Percentiles rank a stretch among this genome's conserved stretches.
These are phyloP conservation scores for Eimeria sp. DNA, from an alignment of 169 alveolate species.

Conservation along the genomic window DNA sequence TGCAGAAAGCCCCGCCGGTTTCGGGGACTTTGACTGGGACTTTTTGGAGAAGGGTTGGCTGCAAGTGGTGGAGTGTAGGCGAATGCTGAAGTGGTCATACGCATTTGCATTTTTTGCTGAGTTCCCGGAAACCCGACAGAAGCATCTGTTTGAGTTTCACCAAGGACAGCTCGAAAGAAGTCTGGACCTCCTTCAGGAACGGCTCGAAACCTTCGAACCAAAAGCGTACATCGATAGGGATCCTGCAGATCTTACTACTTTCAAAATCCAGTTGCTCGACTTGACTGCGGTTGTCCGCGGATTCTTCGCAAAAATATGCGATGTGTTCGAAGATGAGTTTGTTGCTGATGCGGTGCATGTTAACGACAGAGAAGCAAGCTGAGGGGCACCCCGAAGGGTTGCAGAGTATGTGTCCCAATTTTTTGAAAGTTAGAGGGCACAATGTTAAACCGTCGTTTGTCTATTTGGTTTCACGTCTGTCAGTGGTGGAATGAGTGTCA, in stretches of 20 bases:
- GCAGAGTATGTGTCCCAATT: conserved; percentile 1
- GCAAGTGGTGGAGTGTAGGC: conserved; percentile 82
- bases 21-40: conserved; percentile 79
- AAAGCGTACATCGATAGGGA: conserved; percentile 46
- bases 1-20: not conserved
- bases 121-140: conserved; percentile 31
- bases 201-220: conserved; percentile 57
- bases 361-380: conserved; percentile 52
- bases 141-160: conserved; percentile 82
- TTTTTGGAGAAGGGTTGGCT: conserved; percentile 80
- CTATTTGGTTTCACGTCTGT: not conserved
- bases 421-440: not conserved
- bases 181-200: conserved; percentile 80
- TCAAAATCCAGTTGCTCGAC: conserved; percentile 77
- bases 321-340: conserved; percentile 81
- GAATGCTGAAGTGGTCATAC: conserved; percentile 83
- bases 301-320: conserved; percentile 76
- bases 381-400: not conserved
- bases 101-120: conserved; percentile 81
- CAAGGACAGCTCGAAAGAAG: conserved; percentile 82
- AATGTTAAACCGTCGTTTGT: not conserved
- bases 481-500: not conserved
- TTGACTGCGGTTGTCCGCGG: conserved; percentile 80
- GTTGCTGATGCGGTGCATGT: conserved; percentile 59
- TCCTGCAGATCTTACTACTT: conserved; percentile 58